These are phyloP conservation scores for Euclidium syriacum DNA, from an alignment of 345 rosid species.

Conservation along the genomic window DNA sequence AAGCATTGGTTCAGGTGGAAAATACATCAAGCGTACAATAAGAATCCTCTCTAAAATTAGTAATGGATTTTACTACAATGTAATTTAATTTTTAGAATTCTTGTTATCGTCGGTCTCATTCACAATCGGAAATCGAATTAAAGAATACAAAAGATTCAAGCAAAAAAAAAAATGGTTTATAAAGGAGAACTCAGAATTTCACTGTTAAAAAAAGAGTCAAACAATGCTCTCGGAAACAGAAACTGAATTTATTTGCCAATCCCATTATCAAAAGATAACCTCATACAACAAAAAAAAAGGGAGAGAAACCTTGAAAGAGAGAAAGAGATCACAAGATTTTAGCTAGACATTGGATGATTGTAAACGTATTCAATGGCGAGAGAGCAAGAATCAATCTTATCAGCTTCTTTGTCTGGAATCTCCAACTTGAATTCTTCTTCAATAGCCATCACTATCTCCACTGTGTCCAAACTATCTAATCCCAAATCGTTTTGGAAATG, in stretches of 20 bases:
- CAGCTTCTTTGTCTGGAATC: constrained; percentile 95
- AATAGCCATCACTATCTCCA: constrained; percentile 93
- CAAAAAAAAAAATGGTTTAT: not conserved
- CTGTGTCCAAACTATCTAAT: constrained; percentile 85
- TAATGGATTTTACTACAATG: too few species aligned
- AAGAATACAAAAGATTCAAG: constrained; percentile 19
- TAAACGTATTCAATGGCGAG: constrained; percentile 84
- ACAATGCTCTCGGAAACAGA: constrained; percentile 26
- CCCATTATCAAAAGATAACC: constrained; percentile 25
- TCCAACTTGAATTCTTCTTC: constrained; percentile 98
- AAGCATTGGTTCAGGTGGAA: too few species aligned
- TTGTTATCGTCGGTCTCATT: too few species aligned
- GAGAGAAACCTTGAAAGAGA: not conserved
- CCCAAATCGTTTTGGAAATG: constrained; percentile 91
- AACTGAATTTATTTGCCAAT: constrained; percentile 31
- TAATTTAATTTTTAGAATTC: too few species aligned
- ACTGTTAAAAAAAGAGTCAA: constrained; percentile 15
- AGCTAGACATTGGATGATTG: constrained; percentile 82
- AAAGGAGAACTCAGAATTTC: constrained; percentile 8
- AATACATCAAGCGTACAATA: constrained; percentile 50
- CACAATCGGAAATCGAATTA: too few species aligned
- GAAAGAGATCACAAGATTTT: not conserved
- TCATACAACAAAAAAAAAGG: constrained; percentile 8
- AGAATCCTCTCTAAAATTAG: constrained; percentile 16
- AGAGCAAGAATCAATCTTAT: constrained; percentile 70